These are phyloP conservation scores for Magnolia officinalis DNA, from an alignment of 164 flowering plant genomes.

Conservation along the genomic window DNA sequence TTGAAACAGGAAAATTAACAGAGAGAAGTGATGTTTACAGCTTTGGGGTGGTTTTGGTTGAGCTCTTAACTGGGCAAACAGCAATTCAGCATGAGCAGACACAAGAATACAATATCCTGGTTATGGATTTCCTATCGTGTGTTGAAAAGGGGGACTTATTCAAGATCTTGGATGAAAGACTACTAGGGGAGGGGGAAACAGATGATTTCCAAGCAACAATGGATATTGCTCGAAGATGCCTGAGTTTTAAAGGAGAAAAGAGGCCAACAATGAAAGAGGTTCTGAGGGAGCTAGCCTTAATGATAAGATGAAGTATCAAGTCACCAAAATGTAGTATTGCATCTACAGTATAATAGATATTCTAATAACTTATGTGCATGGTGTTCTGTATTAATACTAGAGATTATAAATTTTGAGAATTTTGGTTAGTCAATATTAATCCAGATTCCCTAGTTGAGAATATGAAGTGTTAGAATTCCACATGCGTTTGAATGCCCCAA, in stretches of 20 bases:
- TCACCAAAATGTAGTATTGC: too few relatives aligned
- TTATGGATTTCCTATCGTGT: neutral
- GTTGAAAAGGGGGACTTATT: neutral
- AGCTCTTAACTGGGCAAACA: conserved; percentile 10
- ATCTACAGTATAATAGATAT: too few relatives aligned
- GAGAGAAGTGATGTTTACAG: conserved; percentile 17
- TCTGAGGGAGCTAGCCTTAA: neutral
- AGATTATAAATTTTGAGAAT: too few relatives aligned
- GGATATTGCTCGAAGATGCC: conserved; percentile 5
- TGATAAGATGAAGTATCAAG: too few relatives aligned
- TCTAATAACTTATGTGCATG: too few relatives aligned
- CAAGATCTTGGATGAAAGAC: neutral
- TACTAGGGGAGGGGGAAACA: neutral
- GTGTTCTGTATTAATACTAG: too few relatives aligned
- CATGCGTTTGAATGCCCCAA: too few relatives aligned
- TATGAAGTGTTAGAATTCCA: too few relatives aligned
- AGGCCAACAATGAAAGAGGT: conserved; percentile 5
- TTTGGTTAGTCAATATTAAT: too few relatives aligned
- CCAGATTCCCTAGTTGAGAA: too few relatives aligned
- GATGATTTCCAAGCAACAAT: conserved; percentile 1
- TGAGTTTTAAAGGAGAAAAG: neutral
- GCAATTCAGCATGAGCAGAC: neutral
- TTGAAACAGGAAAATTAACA: conserved; percentile 6
- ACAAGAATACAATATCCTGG: conserved; percentile 1
- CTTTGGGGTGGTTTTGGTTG: conserved; percentile 14